Percentiles rank a stretch among this genome's conserved stretches.
phyloP scores from a whole-genome alignment of 2,329 filamentous ascomycete genomes.

The Eutypa lata region DNA sequence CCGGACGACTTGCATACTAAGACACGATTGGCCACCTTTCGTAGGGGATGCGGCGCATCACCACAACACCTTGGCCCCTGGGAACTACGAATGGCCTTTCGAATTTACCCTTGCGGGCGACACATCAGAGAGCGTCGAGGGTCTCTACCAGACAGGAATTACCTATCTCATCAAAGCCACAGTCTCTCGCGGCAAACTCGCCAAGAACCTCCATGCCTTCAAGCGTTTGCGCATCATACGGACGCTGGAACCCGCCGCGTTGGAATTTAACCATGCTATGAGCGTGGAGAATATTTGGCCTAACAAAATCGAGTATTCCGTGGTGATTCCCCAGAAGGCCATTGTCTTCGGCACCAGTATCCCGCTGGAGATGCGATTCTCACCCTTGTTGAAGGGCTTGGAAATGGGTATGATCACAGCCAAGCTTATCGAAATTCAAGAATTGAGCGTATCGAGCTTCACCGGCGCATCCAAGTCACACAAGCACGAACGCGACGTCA shows the following conservation, averaged over 20 bases:
- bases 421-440: constrained; percentile 76
- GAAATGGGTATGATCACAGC: constrained; percentile 79
- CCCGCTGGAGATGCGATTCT: constrained; percentile 79
- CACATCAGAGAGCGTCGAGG: constrained; percentile 85
- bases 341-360: constrained; percentile 90
- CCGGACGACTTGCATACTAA: constrained; percentile 58
- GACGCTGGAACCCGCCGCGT: constrained; percentile 70
- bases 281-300: constrained; percentile 97
- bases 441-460: constrained; percentile 53
- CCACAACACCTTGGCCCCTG: constrained; percentile 60
- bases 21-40: constrained; percentile 68
- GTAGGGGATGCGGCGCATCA: constrained; percentile 53
- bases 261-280: constrained; percentile 84
- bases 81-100: constrained; percentile 84
- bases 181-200: constrained; percentile 80
- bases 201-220: constrained; percentile 78
- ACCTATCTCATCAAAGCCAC: constrained; percentile 91
- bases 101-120: constrained; percentile 69
- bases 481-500: constrained; percentile 63
- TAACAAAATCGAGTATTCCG: constrained; percentile 95
- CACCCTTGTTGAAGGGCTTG: constrained; percentile 84
- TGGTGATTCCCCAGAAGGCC: constrained; percentile 89
- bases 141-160: constrained; percentile 79
- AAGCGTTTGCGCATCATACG: constrained; percentile 77
- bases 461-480: constrained; percentile 49